A percentile compares a stretch with the other conserved stretches of the same genome.
Conservation (phyloP, 768 basidiomycete species). For the Suillus cothurnatus region DNA sequence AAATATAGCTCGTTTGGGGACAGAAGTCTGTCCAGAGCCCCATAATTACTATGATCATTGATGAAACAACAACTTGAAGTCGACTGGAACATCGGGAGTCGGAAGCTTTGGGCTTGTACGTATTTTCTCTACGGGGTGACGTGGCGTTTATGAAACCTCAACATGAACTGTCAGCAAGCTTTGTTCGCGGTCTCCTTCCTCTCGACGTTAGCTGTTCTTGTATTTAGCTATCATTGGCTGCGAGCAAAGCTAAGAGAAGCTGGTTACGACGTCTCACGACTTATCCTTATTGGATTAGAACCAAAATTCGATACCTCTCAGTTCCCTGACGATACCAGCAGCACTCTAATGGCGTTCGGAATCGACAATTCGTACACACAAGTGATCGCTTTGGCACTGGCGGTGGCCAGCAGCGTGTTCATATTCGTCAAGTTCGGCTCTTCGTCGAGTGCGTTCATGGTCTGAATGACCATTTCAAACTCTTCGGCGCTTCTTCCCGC, state of each 20-base stretch:
- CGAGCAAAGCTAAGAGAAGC: constrained; percentile 46
- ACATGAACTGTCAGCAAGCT: constrained; percentile 51
- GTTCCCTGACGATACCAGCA: neutral
- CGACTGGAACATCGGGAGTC: neutral
- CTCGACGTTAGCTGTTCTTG: constrained; percentile 48
- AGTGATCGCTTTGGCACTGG: constrained; percentile 53
- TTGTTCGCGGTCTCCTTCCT: constrained; percentile 58
- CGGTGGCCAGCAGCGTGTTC: constrained; percentile 48
- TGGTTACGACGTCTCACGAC: constrained; percentile 57
- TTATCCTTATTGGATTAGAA: constrained; percentile 67
- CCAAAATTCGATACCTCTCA: constrained; percentile 20
- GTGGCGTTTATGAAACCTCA: neutral
- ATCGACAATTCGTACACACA: constrained; percentile 35
- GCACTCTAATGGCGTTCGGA: constrained; percentile 18
- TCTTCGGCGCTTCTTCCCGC: neutral
- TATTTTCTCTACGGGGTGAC: neutral
- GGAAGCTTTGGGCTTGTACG: neutral
- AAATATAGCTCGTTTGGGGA: neutral
- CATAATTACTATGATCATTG: neutral
- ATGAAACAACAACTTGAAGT: neutral
- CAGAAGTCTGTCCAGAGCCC: neutral
- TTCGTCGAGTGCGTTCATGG: constrained; percentile 42
- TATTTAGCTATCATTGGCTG: constrained; percentile 45
- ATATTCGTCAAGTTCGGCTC: constrained; percentile 53
- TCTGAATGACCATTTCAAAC: neutral